These are phyloP conservation scores for Dactylellina leptospora DNA, from an alignment of 2,329 filamentous ascomycete genomes.

Conservation along the genomic window DNA sequence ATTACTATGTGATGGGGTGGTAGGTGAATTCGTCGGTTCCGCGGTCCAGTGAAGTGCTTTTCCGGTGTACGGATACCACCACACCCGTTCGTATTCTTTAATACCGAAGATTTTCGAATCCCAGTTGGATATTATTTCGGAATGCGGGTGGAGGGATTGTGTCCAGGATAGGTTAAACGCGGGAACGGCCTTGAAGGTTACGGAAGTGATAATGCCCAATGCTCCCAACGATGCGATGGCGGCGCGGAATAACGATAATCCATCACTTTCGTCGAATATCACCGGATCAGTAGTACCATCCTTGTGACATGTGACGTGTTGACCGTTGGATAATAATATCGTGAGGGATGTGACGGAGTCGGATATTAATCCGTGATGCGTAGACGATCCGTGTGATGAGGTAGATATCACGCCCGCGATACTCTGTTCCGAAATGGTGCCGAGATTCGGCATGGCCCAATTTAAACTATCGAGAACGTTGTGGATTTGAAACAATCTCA, in stretches of 20 bases:
- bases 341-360: constrained; percentile 78
- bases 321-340: constrained; percentile 83
- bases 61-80: constrained; percentile 96
- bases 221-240: constrained; percentile 87
- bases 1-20: constrained; percentile 69
- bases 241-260: constrained; percentile 79
- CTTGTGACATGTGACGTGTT: constrained; percentile 73
- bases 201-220: constrained; percentile 87
- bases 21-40: constrained; percentile 70
- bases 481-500: constrained; percentile 79
- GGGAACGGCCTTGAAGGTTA: constrained; percentile 82
- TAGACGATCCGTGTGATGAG: constrained; percentile 88
- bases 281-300: constrained; percentile 67
- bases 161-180: constrained; percentile 86
- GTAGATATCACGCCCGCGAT: constrained; percentile 92
- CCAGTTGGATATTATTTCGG: constrained; percentile 76
- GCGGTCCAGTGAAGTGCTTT: constrained; percentile 89
- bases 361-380: constrained; percentile 83
- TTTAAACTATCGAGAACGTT: constrained; percentile 76
- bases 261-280: constrained; percentile 41
- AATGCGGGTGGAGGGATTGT: constrained; percentile 78
- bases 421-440: constrained; percentile 93
- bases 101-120: constrained; percentile 76
- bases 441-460: constrained; percentile 87
- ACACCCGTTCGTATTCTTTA: constrained; percentile 88